Base-by-base conservation (phyloP, 495 filamentous ascomycete species). In the Tuber microsphaerosporum region DNA sequence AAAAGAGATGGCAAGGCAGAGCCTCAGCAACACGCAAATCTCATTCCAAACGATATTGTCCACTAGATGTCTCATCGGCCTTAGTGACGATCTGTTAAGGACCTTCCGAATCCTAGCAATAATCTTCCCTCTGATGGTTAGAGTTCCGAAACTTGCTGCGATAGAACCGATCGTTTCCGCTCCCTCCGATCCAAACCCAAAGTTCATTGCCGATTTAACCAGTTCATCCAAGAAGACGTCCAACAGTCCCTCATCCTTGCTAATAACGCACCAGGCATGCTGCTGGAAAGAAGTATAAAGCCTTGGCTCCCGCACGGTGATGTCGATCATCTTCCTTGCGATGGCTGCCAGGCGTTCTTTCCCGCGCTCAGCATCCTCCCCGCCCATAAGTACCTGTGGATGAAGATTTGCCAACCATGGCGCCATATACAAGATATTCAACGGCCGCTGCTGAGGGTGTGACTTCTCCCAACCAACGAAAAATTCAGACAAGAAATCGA, bases 401-500 rank as follows among this genome's bases (percentile, higher is more conserved):
- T 88, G 85, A 48, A 91, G 81, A 42, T 88, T 86, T 4, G 85
- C 84, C 71, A 91, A 84, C 89, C 89, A 91, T 6, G 89, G 89
- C 34, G 88, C 88, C 88, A 91, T 90, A 79, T 91, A 91, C 10
- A 87, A 86, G 12, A 91, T 84, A 75, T 88, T 90, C 70, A 91
- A 79, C 7, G 89, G 88, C 76, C 89, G 86, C 81, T 91, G 89
- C 71, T 88, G 86, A 17, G 88, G 86, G 39, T 87, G 85, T 77
- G 90, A 89, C 80, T 88, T 89, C 71, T 89, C 89, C 89, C 89
- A 91, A 16, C 89, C 88, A 56, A 90, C 87, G 76, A 91, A 91
- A 77, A 91, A 91, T 81, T 91, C 89, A 42, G 88, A 89, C 43
- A 91, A 76, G 75, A 91, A 91, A 79, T 91, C 89, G 46, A 85